A percentile compares a stretch with the other conserved stretches of the same genome.
Evolutionary conservation across 768 basidiomycete species (phyloP).

Genomic region (Chalciporus piperatus): DNA sequence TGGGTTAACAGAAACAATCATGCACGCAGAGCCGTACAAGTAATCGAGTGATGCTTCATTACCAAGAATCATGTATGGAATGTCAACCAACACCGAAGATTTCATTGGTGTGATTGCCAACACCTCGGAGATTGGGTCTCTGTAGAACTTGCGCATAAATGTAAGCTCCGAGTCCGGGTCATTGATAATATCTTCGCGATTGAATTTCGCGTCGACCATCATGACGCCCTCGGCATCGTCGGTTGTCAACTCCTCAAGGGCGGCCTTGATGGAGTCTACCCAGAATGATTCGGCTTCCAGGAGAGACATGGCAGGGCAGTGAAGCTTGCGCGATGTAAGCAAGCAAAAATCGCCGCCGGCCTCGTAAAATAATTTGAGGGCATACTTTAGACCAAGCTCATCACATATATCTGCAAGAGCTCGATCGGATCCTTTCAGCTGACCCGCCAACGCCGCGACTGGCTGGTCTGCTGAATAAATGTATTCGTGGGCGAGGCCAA

Average conservation of each 20-base stretch:
- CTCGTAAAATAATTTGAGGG: background rate
- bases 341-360: background rate
- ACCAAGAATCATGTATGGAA: background rate
- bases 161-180: too few relatives aligned
- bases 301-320: too few relatives aligned
- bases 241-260: background rate
- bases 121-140: conserved; percentile 5
- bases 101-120: conserved; percentile 11
- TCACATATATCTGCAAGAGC: conserved; percentile 5
- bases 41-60: conserved; percentile 2
- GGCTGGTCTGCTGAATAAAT: background rate
- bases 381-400: conserved; percentile 3
- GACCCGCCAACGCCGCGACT: background rate
- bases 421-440: conserved; percentile 15
- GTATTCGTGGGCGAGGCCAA: conserved; percentile 13
- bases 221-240: conserved; percentile 5
- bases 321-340: too few relatives aligned
- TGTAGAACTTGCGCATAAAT: background rate
- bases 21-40: conserved; percentile 15
- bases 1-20: conserved; percentile 8
- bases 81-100: background rate
- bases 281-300: too few relatives aligned
- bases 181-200: too few relatives aligned
- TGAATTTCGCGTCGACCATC: background rate
- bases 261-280: background rate